These are phyloP conservation scores for Cercophora newfieldiana DNA, from an alignment of 495 filamentous ascomycete genomes.

Conservation along the genomic window DNA sequence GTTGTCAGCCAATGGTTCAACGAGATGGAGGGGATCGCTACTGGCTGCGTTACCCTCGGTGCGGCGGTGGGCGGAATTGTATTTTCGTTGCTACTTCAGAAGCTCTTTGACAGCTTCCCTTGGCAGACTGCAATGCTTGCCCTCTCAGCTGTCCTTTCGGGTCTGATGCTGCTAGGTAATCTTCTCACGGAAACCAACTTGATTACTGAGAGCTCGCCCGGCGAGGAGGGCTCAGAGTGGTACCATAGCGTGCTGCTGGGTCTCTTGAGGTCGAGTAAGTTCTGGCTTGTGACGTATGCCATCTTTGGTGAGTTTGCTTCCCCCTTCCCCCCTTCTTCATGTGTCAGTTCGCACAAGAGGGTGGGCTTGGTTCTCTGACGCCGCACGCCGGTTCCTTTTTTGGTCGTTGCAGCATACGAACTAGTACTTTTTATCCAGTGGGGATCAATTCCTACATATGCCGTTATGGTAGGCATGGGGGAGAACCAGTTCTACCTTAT, in stretches of 20 bases:
- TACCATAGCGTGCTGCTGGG: slow-evolving; percentile 7
- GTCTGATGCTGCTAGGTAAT: slow-evolving; percentile 21
- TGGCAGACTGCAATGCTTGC: slow-evolving; percentile 23
- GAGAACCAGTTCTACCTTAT: slow-evolving; percentile 33
- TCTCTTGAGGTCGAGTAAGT: slow-evolving; percentile 22
- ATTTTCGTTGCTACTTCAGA: slow-evolving; percentile 32
- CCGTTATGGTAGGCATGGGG: slow-evolving; percentile 25
- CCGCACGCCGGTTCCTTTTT: neutral
- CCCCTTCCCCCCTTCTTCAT: neutral
- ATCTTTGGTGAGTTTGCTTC: slow-evolving; percentile 29
- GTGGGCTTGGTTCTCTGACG: neutral
- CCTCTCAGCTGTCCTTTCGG: slow-evolving; percentile 21
- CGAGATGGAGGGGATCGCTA: slow-evolving; percentile 21
- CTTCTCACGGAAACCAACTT: slow-evolving; percentile 29
- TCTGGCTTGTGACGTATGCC: slow-evolving; percentile 29
- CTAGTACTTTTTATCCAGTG: slow-evolving; percentile 35
- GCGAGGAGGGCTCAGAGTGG: neutral
- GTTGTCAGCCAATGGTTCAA: slow-evolving; percentile 35
- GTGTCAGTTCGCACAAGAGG: neutral
- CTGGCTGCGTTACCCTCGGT: slow-evolving; percentile 31
- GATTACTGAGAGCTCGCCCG: neutral
- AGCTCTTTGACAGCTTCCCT: slow-evolving; percentile 24
- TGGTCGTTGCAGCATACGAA: slow-evolving; percentile 24
- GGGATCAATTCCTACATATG: slow-evolving; percentile 35
- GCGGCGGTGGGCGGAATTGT: slow-evolving; percentile 34